phyloP scores from a whole-genome alignment of 1,139 yeast genomes.

The Candida anutae region DNA sequence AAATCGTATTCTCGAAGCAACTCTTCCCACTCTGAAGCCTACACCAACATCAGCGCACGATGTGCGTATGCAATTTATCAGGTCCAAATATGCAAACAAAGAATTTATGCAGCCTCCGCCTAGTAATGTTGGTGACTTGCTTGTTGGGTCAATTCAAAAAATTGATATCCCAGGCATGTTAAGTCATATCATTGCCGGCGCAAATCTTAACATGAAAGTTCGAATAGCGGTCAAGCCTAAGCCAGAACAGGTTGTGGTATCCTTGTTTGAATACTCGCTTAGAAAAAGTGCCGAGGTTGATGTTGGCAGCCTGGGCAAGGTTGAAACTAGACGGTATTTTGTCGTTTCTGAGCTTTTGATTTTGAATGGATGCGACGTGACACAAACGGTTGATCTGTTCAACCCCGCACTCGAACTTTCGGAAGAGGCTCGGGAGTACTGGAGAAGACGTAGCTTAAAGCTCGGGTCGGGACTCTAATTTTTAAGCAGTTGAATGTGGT shows the following conservation, averaged over 20 bases:
- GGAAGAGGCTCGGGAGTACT: conserved; percentile 42
- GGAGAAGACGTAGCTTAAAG: conserved; percentile 38
- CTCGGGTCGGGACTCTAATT: conserved; percentile 7
- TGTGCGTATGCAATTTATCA: conserved; percentile 36
- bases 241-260: conserved; percentile 20
- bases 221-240: conserved; percentile 18
- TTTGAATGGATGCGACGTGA: conserved; percentile 52
- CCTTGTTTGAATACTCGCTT: conserved; percentile 56
- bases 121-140: conserved; percentile 14
- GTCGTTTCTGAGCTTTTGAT: conserved; percentile 69
- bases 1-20: conserved; percentile 23
- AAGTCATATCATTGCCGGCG: conserved; percentile 43
- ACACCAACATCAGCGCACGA: conserved; percentile 29
- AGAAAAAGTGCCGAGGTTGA: conserved; percentile 36
- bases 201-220: conserved; percentile 33
- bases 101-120: conserved; percentile 19
- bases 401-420: conserved; percentile 25
- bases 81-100: conserved; percentile 41
- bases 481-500: no score
- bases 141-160: conserved; percentile 42
- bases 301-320: conserved; percentile 4
- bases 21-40: conserved; percentile 8
- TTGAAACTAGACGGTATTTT: conserved; percentile 26
- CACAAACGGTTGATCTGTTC: conserved; percentile 14
- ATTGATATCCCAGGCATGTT: conserved; percentile 42